These are phyloP conservation scores for Tulasnella sp. DNA, from an alignment of 768 basidiomycete species.

Conservation along the genomic window DNA sequence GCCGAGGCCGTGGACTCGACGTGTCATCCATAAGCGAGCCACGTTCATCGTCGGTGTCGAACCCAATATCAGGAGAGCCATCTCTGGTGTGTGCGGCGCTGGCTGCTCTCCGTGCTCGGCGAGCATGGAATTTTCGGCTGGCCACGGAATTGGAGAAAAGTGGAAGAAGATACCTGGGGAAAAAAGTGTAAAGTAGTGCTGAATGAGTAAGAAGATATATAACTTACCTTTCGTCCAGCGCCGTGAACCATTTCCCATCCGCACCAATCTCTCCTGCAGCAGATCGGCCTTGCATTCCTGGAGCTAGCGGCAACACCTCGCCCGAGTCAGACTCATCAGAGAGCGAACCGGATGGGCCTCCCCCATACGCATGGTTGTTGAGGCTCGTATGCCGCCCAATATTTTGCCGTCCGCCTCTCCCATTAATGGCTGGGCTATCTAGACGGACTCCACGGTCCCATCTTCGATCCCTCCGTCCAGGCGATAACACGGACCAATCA, in stretches of 20 bases:
- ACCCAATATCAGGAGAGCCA: constrained; percentile 2
- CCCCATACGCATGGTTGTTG: neutral
- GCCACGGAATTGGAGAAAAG: constrained; percentile 89
- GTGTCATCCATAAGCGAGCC: neutral
- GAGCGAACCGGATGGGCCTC: neutral
- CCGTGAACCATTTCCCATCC: constrained; percentile 93
- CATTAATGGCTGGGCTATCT: neutral
- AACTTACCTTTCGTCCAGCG: constrained; percentile 67
- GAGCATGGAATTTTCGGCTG: constrained; percentile 77
- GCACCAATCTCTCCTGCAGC: constrained; percentile 29
- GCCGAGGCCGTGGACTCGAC: neutral
- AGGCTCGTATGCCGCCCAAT: neutral
- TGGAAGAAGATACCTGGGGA: constrained; percentile 73
- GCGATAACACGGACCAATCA: neutral
- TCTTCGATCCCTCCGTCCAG: neutral
- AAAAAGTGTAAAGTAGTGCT: neutral
- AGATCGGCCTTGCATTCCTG: neutral
- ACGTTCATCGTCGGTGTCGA: constrained; percentile 16
- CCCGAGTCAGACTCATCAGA: constrained; percentile 7
- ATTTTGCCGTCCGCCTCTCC: neutral
- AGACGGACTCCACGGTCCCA: neutral
- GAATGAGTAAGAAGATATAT: neutral
- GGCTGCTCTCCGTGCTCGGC: constrained; percentile 24
- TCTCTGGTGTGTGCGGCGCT: neutral
- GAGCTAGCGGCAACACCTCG: constrained; percentile 2